These are phyloP conservation scores for Grigorovia transvaalensis DNA, from an alignment of 805 yeast genomes.

Conservation along the genomic window DNA sequence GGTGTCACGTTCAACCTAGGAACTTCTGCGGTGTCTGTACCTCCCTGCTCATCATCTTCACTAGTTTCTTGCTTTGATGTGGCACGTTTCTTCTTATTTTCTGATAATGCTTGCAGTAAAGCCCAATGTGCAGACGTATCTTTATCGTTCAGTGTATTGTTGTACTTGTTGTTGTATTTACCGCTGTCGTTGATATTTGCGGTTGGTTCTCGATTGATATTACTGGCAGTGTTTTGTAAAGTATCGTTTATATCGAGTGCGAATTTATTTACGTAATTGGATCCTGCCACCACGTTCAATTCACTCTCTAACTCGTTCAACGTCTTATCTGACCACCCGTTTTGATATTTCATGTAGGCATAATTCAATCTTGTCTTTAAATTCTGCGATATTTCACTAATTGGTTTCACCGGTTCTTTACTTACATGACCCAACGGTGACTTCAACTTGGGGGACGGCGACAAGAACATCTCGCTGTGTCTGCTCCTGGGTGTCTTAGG, in stretches of 20 bases:
- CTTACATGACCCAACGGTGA: slow-evolving; percentile 15
- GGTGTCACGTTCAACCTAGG: slow-evolving; percentile 7
- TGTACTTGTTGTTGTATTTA: slow-evolving; percentile 1
- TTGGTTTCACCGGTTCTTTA: slow-evolving; percentile 24
- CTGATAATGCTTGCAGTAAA: slow-evolving; percentile 30
- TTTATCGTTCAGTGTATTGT: slow-evolving; percentile 9
- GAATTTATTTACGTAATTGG: slow-evolving; percentile 8
- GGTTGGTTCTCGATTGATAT: no score
- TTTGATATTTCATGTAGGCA: slow-evolving; percentile 33
- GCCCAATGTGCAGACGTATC: slow-evolving; percentile 33
- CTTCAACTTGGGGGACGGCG: slow-evolving; percentile 26
- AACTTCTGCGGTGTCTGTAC: not conserved
- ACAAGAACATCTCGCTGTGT: slow-evolving; percentile 23
- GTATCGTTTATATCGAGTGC: slow-evolving; percentile 9
- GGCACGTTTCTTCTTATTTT: not conserved
- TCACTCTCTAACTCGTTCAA: slow-evolving; percentile 20
- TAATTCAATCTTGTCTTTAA: slow-evolving; percentile 33
- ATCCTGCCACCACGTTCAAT: slow-evolving; percentile 1
- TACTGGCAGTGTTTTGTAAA: not conserved
- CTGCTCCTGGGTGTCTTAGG: slow-evolving; percentile 28
- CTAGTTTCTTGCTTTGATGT: not conserved
- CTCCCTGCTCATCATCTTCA: not conserved
- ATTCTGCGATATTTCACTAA: slow-evolving; percentile 32
- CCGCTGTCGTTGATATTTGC: not conserved
- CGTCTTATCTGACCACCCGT: slow-evolving; percentile 26